These are phyloP conservation scores for Geopyxis carbonaria DNA, from an alignment of 495 filamentous ascomycete genomes.

Conservation along the genomic window DNA sequence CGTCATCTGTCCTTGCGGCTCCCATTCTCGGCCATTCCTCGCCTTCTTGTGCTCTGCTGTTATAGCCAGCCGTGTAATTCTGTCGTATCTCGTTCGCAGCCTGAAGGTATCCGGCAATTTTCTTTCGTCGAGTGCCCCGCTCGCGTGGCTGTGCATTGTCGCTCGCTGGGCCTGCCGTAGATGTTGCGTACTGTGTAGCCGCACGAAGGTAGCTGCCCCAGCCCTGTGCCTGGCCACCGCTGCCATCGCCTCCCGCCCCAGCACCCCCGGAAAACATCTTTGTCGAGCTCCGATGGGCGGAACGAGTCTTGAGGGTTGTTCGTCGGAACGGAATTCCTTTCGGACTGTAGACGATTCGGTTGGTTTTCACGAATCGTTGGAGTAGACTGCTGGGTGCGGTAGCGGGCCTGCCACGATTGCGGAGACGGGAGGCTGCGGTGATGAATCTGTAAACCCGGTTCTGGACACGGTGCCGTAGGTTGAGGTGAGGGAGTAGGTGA, in stretches of 20 bases:
- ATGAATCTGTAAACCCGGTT: too few relatives aligned
- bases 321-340: background rate
- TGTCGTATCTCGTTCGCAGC: slow-evolving; percentile 85
- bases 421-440: too few relatives aligned
- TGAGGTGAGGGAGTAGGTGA: too few relatives aligned
- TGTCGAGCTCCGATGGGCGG: slow-evolving; percentile 2
- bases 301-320: background rate
- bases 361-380: background rate
- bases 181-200: slow-evolving; percentile 1
- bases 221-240: background rate
- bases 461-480: too few relatives aligned
- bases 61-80: slow-evolving; percentile 47
- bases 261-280: background rate
- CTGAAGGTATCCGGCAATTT: slow-evolving; percentile 67
- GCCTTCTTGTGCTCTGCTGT: slow-evolving; percentile 33
- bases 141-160: slow-evolving; percentile 28
- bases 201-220: slow-evolving; percentile 2
- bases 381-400: too few relatives aligned
- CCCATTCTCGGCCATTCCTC: slow-evolving; percentile 55
- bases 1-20: slow-evolving; percentile 58
- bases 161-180: slow-evolving; percentile 4
- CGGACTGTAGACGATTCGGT: background rate
- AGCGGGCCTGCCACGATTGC: too few relatives aligned
- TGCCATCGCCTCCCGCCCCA: background rate
- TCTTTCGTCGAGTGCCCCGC: slow-evolving; percentile 53